Evolutionary conservation across 2,329 filamentous ascomycete species (phyloP), one percentile per base, ranked within the genome.

Genomic region (Talaromyces sp.): DNA sequence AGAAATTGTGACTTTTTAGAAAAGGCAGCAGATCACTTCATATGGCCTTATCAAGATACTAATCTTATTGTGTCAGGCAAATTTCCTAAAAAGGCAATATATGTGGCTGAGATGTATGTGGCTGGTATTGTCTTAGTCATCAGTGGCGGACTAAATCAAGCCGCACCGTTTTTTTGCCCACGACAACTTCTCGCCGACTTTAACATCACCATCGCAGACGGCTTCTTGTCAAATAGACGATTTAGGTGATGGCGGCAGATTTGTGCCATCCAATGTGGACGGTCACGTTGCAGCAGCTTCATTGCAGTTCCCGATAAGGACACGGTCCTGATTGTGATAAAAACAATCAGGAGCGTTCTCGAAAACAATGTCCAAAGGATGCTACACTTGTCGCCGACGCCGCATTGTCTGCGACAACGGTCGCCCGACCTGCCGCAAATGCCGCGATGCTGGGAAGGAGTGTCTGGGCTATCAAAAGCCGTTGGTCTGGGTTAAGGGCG

Each of bases 371-470:
- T 73, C 70, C 57, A 76, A 76, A 68, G 75, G 75, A 59, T 78
- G 76, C 61, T 77, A 79, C 67, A 78, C 76, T 63, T 79, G 76
- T 66, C 76, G 76, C 61, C 76, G 76, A 60, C 75, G 75, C 61
- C 76, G 76, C 67, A 74, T 79, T 36, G 76, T 73, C 59, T 79
- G 76, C 71, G 76, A 78, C 63, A 76, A 76, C 70, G 74, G 72
- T 63, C 70, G 72, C 56, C 76, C 76, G 34, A 75, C 72, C 47
- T 79, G 76, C 67, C 72, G 72, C 64, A 79, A 79, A 63, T 79
- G 76, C 65, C 71, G 68, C 60, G 72, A 76, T 70, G 73, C 73
- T 60, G 76, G 76, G 60, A 77, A 77, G 65, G 73, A 78, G 70
- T 79, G 76, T 60, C 63, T 78, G 65, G 76, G 76, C 16, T 79